phyloP scores from a whole-genome alignment of 139 green algal species.

The Pleodorina starrii region DNA sequence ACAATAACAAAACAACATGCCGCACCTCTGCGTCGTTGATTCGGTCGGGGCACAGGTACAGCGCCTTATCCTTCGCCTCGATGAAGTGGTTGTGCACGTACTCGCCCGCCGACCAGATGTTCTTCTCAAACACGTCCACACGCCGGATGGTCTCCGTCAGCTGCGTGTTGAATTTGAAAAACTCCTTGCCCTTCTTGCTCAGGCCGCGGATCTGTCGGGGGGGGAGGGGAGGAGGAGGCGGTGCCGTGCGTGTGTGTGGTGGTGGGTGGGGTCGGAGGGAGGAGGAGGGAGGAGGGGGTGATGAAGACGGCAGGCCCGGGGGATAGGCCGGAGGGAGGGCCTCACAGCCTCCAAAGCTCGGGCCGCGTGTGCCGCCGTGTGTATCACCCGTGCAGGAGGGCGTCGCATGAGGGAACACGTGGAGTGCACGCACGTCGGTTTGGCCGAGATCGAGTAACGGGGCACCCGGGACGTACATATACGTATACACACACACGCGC shows the following conservation, averaged over 20 bases:
- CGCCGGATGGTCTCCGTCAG: constrained; percentile 60
- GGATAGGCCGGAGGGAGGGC: too few relatives aligned
- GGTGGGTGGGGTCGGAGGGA: not conserved
- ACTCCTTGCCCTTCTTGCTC: constrained; percentile 81
- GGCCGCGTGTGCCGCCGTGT: too few relatives aligned
- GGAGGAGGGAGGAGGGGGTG: not conserved
- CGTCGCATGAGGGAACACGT: too few relatives aligned
- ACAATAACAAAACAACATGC: too few relatives aligned
- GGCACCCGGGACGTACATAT: too few relatives aligned
- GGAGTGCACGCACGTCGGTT: too few relatives aligned
- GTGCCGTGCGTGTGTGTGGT: not conserved
- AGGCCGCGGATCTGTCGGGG: constrained; percentile 78
- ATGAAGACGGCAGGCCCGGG: not conserved
- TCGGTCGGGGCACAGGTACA: constrained; percentile 87
- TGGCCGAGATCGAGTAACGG: too few relatives aligned
- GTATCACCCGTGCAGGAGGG: too few relatives aligned
- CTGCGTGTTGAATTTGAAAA: constrained; percentile 83
- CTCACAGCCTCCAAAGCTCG: too few relatives aligned
- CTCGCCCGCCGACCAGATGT: constrained; percentile 65
- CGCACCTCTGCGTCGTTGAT: constrained; percentile 78
- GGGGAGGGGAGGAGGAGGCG: not conserved
- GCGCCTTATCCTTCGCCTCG: constrained; percentile 95
- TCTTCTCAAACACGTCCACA: constrained; percentile 52
- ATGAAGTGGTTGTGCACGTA: constrained; percentile 93
- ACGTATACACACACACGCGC: too few relatives aligned